Base-by-base conservation (phyloP, 345 rosid genomes). In the Angophora floribunda region DNA sequence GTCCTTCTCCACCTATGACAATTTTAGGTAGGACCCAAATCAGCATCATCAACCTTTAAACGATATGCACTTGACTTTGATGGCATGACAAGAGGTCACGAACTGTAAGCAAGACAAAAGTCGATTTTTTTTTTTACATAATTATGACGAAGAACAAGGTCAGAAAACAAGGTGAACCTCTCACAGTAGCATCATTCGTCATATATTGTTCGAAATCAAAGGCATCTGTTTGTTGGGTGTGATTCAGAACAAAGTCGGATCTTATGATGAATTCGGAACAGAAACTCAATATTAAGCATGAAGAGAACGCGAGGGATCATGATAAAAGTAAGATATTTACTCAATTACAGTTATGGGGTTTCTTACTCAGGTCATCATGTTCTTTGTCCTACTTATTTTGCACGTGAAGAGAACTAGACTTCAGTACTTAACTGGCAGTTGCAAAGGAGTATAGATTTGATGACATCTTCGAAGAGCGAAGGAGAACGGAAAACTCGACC, bases 401-500 rank as follows among this genome's bases (percentile, higher is more conserved):
- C 19, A n/a, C 55, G 26, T 21, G 19, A 82, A 51, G 51, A 44
- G 9, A 51, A 51, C 7, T 52, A 53, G 78, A 79, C 19, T 88
- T 94, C 92, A 87, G 26, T 36, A 70, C 82, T 36, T 36, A 70
- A 70, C 49, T 44, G 44, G 89, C 87, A 90, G 63, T 93, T 91
- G 85, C 95, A 93, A 45, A 94, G 92, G 63, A 94, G 93, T 13
- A 94, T 52, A 49, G 93, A 89, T 89, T 94, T 94, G 82, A 94
- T 91, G 84, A 90, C 85, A 90, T 95, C 95, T 90, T 94, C 95
- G 79, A 94, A 94, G 79, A 91, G 91, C 70, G 91, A 85, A 85
- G 95, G 93, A 3, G 96, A 93, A 5, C 96, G 91, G 51, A 95
- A 93, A 49, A 93, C 90, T 52, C 94, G 51, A 57, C 95, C 94